Evolutionary conservation across 2,329 filamentous ascomycete genomes (phyloP).

Genomic region (Aureobasidium sp.): DNA sequence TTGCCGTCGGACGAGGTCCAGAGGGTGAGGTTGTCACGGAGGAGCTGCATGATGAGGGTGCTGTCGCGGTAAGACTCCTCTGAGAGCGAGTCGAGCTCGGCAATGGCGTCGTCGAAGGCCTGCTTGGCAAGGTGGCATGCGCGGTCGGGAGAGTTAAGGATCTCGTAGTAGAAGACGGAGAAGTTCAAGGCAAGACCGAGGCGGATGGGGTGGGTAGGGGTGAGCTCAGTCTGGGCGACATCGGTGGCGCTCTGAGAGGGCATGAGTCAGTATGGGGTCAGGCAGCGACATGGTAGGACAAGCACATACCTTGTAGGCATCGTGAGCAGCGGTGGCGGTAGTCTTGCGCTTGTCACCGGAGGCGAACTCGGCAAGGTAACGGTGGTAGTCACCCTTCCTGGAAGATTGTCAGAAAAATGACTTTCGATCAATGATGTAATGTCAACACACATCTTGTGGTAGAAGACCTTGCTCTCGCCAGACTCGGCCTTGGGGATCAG

Average conservation of each 20-base stretch:
- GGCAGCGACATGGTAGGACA: neutral
- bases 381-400: conserved; percentile 97
- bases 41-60: conserved; percentile 98
- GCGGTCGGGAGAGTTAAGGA: conserved; percentile 93
- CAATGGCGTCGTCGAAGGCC: conserved; percentile 97
- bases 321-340: conserved; percentile 76
- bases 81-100: conserved; percentile 93
- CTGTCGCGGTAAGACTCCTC: conserved; percentile 99
- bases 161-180: conserved; percentile 99
- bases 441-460: conserved; percentile 91
- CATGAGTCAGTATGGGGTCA: neutral
- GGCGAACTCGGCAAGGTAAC: conserved; percentile 88
- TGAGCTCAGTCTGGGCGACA: conserved; percentile 94
- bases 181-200: conserved; percentile 97
- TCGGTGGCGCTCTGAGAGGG: conserved; percentile 77
- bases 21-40: conserved; percentile 95
- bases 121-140: conserved; percentile 99
- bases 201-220: conserved; percentile 95
- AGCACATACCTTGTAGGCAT: conserved; percentile 83
- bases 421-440: neutral
- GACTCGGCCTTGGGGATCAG: conserved; percentile 93
- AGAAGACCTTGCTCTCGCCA: conserved; percentile 99
- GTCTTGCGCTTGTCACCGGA: conserved; percentile 87
- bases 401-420: conserved; percentile 14
- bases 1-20: conserved; percentile 91